A percentile compares a stretch with the other conserved stretches of the same genome.
phyloP scores from a whole-genome alignment of 202 grass and related monocot species.

The Panicum hallii region DNA sequence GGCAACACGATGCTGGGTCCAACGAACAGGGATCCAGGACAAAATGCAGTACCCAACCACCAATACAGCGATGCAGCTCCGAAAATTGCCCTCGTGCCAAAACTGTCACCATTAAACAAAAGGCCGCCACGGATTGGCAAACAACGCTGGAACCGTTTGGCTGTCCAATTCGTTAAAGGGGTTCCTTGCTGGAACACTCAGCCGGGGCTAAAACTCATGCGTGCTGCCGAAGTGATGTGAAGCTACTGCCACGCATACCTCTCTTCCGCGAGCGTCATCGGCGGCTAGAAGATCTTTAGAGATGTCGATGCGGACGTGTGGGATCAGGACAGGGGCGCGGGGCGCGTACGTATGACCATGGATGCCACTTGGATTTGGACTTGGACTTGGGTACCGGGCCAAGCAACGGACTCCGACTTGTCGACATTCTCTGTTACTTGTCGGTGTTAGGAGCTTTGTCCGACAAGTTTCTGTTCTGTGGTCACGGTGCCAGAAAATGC shows the following conservation, averaged over 20 bases:
- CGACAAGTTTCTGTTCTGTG: neutral
- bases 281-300: neutral
- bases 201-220: neutral
- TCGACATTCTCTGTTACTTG: slow-evolving; percentile 16
- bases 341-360: neutral
- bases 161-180: neutral
- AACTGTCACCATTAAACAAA: neutral
- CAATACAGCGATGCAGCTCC: neutral
- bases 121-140: neutral
- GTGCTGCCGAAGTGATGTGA: neutral
- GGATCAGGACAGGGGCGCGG: neutral
- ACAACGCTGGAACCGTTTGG: neutral
- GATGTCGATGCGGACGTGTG: neutral
- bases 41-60: neutral
- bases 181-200: slow-evolving; percentile 37
- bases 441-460: neutral
- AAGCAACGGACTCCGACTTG: slow-evolving; percentile 29
- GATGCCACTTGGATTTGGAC: slow-evolving; percentile 13
- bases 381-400: slow-evolving; percentile 8
- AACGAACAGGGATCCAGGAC: neutral
- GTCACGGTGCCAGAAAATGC: neutral
- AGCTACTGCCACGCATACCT: neutral
- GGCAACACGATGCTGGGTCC: neutral
- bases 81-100: slow-evolving; percentile 31
- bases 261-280: neutral